phyloP scores from a whole-genome alignment of 202 grass and related monocot genomes.

The Dendrocalamus latiflorus region DNA sequence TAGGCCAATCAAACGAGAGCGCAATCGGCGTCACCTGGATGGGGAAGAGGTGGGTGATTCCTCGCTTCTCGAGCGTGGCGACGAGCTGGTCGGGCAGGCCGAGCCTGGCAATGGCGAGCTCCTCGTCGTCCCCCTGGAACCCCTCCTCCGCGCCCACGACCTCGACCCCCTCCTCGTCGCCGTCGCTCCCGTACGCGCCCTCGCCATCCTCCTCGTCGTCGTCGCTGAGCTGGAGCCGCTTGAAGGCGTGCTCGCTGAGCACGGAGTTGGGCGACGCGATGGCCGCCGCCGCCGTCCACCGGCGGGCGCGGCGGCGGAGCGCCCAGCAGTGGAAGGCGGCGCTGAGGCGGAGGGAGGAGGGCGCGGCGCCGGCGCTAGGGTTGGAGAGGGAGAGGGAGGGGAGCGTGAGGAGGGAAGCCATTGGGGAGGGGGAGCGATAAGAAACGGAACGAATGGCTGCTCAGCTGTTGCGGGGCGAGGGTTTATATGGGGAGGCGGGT shows the following conservation, averaged over 20 bases:
- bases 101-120: slow-evolving; percentile 75
- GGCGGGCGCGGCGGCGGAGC: slow-evolving; percentile 38
- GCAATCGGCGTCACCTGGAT: slow-evolving; percentile 59
- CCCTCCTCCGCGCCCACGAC: background rate
- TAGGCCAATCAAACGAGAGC: background rate
- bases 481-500: slow-evolving; percentile 14
- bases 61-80: slow-evolving; percentile 69
- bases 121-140: slow-evolving; percentile 35
- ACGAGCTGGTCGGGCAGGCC: slow-evolving; percentile 75
- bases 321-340: slow-evolving; percentile 34
- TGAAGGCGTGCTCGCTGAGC: no score
- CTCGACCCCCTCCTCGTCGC: slow-evolving; percentile 41
- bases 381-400: slow-evolving; percentile 56
- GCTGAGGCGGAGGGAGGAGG: slow-evolving; percentile 3
- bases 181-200: slow-evolving; percentile 40
- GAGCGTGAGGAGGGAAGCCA: slow-evolving; percentile 72
- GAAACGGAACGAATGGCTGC: slow-evolving; percentile 69
- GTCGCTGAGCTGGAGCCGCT: slow-evolving; percentile 51
- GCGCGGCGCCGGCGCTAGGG: background rate
- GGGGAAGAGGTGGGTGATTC: slow-evolving; percentile 87
- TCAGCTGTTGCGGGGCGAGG: background rate
- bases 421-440: slow-evolving; percentile 27
- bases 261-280: no score
- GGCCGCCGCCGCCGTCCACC: no score
- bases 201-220: slow-evolving; percentile 34